phyloP scores from a whole-genome alignment of 805 yeast genomes.

The Saccharomycopsis javanensis region DNA sequence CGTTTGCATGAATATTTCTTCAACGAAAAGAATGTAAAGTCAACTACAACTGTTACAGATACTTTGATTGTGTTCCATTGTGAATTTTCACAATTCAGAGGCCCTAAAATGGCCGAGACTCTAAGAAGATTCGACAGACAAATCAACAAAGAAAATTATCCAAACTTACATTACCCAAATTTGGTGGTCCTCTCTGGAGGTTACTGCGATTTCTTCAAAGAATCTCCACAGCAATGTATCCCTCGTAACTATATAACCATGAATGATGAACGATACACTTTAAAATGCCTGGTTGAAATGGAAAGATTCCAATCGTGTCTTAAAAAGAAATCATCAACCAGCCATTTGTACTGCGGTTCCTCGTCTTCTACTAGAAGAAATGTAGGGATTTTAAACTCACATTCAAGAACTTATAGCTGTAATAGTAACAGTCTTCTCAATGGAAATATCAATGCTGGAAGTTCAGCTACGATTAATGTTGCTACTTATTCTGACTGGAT shows the following conservation, averaged over 20 bases:
- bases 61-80: conserved; percentile 79
- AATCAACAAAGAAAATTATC: conserved; percentile 65
- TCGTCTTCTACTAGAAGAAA: not conserved
- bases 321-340: not conserved
- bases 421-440: not conserved
- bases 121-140: conserved; percentile 76
- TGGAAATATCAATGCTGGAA: not conserved
- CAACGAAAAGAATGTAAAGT: conserved; percentile 23
- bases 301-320: conserved; percentile 29
- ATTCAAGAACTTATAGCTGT: not conserved
- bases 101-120: conserved; percentile 89
- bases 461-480: not conserved
- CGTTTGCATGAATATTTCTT: conserved; percentile 54
- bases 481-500: not conserved
- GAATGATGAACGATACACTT: conserved; percentile 53
- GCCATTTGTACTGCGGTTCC: not conserved
- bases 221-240: conserved; percentile 46
- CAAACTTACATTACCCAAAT: conserved; percentile 78
- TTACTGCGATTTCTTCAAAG: conserved; percentile 65
- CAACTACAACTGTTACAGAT: not conserved
- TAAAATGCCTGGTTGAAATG: conserved; percentile 46
- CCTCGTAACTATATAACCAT: conserved; percentile 81
- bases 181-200: conserved; percentile 87
- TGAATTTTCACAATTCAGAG: conserved; percentile 85
- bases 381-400: not conserved